A percentile compares a stretch with the other conserved stretches of the same genome.
These are phyloP conservation scores for Thermomucor indicae-seudaticae DNA, from an alignment of 371 early-diverging fungal genomes.

Conservation along the genomic window DNA sequence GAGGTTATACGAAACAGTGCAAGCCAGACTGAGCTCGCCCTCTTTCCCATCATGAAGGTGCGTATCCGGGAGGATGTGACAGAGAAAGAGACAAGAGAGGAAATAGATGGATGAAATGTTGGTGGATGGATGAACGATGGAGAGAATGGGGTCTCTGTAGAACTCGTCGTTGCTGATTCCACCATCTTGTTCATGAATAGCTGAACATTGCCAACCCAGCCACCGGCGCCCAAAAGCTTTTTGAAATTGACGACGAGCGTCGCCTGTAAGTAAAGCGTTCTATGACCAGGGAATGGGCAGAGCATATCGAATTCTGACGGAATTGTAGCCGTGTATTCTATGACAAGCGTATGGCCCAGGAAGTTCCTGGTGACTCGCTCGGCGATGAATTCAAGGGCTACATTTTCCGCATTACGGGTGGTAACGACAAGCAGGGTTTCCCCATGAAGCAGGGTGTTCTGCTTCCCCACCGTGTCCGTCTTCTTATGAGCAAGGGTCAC, in stretches of 20 bases:
- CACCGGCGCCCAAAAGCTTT: conserved; percentile 98
- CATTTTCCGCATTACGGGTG: conserved; percentile 98
- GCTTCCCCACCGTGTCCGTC: conserved; percentile 91
- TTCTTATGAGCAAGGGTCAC: conserved; percentile 96
- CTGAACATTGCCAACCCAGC: conserved; percentile 99
- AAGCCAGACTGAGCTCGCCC: no score
- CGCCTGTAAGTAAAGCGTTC: conserved; percentile 76
- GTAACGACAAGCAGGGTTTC: conserved; percentile 99
- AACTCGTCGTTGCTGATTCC: no score
- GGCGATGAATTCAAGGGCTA: conserved; percentile 99
- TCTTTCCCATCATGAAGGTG: no score
- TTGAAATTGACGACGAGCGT: conserved; percentile 98
- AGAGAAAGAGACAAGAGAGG: no score
- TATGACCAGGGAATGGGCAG: not conserved
- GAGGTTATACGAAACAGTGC: no score
- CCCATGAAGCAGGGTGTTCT: conserved; percentile 98
- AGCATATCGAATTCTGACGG: not conserved
- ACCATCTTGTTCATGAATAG: conserved; percentile 53
- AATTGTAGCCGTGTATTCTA: conserved; percentile 86
- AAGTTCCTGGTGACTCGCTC: conserved; percentile 95
- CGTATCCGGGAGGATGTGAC: no score
- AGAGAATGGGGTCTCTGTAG: no score
- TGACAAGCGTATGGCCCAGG: conserved; percentile 97
- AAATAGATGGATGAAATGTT: no score
- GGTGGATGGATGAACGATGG: no score